Evolutionary conservation across 768 basidiomycete genomes (phyloP).

Genomic region (Lactarius quietus): DNA sequence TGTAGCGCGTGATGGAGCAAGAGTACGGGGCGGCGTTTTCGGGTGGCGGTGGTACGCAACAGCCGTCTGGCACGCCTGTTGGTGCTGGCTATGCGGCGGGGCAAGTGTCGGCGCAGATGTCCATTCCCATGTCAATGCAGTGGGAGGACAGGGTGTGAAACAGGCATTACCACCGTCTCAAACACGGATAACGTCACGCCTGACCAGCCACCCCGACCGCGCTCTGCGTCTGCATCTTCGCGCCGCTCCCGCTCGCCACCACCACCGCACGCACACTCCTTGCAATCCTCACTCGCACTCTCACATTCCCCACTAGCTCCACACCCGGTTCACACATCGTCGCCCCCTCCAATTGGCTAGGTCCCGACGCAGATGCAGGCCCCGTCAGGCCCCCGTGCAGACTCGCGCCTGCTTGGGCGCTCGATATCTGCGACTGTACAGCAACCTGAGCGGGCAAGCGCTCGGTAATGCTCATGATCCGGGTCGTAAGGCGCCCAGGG

Average conservation of each 20-base stretch:
- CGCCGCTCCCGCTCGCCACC: slow-evolving; percentile 26
- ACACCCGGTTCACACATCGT: neutral
- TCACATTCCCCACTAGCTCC: slow-evolving; percentile 17
- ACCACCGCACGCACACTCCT: slow-evolving; percentile 25
- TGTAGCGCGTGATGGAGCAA: slow-evolving; percentile 89
- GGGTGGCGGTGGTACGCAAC: slow-evolving; percentile 12
- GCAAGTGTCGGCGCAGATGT: slow-evolving; percentile 14
- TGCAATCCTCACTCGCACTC: too few relatives aligned
- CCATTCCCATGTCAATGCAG: slow-evolving; percentile 5
- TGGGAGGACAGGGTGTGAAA: slow-evolving; percentile 32
- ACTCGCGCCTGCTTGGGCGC: slow-evolving; percentile 49
- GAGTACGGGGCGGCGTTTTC: slow-evolving; percentile 52
- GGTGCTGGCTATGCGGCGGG: slow-evolving; percentile 28
- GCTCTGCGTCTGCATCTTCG: slow-evolving; percentile 59
- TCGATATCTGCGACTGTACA: slow-evolving; percentile 68
- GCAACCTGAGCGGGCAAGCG: slow-evolving; percentile 30
- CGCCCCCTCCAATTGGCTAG: neutral
- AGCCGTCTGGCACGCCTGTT: neutral
- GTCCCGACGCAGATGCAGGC: neutral
- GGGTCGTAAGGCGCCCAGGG: slow-evolving; percentile 58
- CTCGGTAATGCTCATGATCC: slow-evolving; percentile 40
- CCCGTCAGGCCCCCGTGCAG: neutral
- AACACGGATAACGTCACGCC: too few relatives aligned
- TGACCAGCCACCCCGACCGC: slow-evolving; percentile 34
- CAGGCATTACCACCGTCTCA: slow-evolving; percentile 26